Percentiles rank a stretch among this genome's conserved stretches.
Conservation (phyloP, 2,329 filamentous ascomycete species). For the Trichoderma sp. region DNA sequence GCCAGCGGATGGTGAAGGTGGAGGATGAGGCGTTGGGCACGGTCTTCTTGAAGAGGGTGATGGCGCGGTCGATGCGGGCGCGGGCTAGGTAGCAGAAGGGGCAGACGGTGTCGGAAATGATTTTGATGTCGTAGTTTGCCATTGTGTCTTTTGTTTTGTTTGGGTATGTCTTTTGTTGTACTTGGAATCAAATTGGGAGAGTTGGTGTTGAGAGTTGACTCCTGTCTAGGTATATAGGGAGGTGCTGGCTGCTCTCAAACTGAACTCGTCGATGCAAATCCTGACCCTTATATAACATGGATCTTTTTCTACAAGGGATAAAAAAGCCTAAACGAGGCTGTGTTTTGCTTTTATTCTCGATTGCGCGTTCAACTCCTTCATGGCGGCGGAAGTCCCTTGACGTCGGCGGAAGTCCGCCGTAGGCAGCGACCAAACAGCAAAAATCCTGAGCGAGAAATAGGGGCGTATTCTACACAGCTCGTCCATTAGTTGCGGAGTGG, state of each 20-base stretch:
- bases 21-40: constrained; percentile 61
- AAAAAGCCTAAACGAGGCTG: not conserved
- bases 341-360: not conserved
- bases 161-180: not conserved
- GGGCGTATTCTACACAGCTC: not conserved
- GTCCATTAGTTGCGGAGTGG: not conserved
- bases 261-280: not conserved
- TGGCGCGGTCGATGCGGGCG: constrained; percentile 71
- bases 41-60: constrained; percentile 62
- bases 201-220: not conserved
- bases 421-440: not conserved
- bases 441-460: not conserved
- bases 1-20: constrained; percentile 73
- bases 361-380: not conserved
- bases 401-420: constrained; percentile 17
- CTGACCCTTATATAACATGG: not conserved
- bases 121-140: constrained; percentile 74
- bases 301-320: not conserved
- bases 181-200: not conserved
- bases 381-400: constrained; percentile 15
- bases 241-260: not conserved
- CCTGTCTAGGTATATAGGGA: not conserved
- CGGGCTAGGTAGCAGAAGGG: constrained; percentile 81
- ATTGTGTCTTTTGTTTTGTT: constrained; percentile 43
- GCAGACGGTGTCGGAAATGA: constrained; percentile 81